A percentile compares a stretch with the other conserved stretches of the same genome.
These are phyloP conservation scores for Coemansia sp. DNA, from an alignment of 192 early-diverging fungal species.

Conservation along the genomic window DNA sequence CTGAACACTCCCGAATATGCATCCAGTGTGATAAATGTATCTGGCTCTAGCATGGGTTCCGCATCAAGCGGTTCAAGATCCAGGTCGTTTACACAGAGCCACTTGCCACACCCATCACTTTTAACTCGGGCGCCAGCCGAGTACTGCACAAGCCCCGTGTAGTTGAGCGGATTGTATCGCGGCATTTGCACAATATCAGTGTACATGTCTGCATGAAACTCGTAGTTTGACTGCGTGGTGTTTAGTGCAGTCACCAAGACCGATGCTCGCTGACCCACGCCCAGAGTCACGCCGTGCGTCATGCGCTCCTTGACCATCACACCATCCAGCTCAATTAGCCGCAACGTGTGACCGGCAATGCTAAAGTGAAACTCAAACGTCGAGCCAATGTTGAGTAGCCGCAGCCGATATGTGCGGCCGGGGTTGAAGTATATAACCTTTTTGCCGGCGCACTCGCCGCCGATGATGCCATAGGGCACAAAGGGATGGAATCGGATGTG, in stretches of 20 bases:
- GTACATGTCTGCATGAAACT: slow-evolving; percentile 70
- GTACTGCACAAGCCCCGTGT: slow-evolving; percentile 60
- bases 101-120: slow-evolving; percentile 10
- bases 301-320: slow-evolving; percentile 55
- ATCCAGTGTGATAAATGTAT: slow-evolving; percentile 49
- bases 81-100: slow-evolving; percentile 53
- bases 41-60: slow-evolving; percentile 40
- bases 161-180: slow-evolving; percentile 52
- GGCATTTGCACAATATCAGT: slow-evolving; percentile 63
- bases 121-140: slow-evolving; percentile 6
- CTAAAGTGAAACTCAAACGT: slow-evolving; percentile 68
- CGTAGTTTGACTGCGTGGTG: slow-evolving; percentile 57
- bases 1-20: slow-evolving; percentile 58
- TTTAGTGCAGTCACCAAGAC: slow-evolving; percentile 71
- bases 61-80: slow-evolving; percentile 52
- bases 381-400: slow-evolving; percentile 71
- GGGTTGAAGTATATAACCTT: slow-evolving; percentile 58
- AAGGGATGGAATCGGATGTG: slow-evolving; percentile 19
- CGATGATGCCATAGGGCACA: slow-evolving; percentile 37
- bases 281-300: slow-evolving; percentile 55
- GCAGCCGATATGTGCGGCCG: slow-evolving; percentile 75
- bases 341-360: slow-evolving; percentile 72
- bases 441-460: slow-evolving; percentile 54
- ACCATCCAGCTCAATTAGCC: slow-evolving; percentile 79
- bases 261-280: slow-evolving; percentile 69